Evolutionary conservation across 352 stramenopile genomes (phyloP).

Genomic region (Phytopythium kandeliae): DNA sequence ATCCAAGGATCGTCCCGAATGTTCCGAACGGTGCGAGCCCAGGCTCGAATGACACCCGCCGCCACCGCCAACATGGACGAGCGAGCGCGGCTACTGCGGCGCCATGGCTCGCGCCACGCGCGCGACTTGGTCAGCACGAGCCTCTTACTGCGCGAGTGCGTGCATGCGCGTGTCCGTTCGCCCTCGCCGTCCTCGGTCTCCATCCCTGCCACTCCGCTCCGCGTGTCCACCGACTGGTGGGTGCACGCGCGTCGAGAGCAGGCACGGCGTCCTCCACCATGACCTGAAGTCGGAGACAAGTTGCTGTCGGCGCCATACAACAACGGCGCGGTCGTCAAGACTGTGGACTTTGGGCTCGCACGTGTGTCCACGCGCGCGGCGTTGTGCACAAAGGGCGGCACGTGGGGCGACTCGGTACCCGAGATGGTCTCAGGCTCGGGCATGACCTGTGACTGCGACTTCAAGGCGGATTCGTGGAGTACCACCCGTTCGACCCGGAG

Average conservation of each 20-base stretch:
- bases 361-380: constrained; percentile 67
- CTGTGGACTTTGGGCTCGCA: constrained; percentile 98
- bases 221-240: too few species aligned
- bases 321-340: constrained; percentile 85
- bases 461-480: constrained; percentile 87
- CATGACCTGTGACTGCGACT: constrained; percentile 69
- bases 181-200: too few species aligned
- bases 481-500: constrained; percentile 78
- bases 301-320: constrained; percentile 63
- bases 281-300: constrained; percentile 84
- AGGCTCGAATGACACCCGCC: too few species aligned
- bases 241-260: constrained; percentile 15
- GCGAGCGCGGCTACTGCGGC: too few species aligned
- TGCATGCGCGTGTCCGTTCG: not conserved
- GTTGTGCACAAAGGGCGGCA: constrained; percentile 80
- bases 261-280: constrained; percentile 72
- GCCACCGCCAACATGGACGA: too few species aligned
- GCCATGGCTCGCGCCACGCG: constrained; percentile 67
- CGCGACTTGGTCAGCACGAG: constrained; percentile 61
- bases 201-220: not conserved
- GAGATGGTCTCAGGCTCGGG: constrained; percentile 83
- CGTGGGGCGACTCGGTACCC: constrained; percentile 74
- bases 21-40: constrained; percentile 3
- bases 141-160: constrained; percentile 65
- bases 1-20: constrained; percentile 7